A percentile compares a stretch with the other conserved stretches of the same genome.
Evolutionary conservation across 2,329 filamentous ascomycete genomes (phyloP).

Genomic region (Lachnellula subtilissima): DNA sequence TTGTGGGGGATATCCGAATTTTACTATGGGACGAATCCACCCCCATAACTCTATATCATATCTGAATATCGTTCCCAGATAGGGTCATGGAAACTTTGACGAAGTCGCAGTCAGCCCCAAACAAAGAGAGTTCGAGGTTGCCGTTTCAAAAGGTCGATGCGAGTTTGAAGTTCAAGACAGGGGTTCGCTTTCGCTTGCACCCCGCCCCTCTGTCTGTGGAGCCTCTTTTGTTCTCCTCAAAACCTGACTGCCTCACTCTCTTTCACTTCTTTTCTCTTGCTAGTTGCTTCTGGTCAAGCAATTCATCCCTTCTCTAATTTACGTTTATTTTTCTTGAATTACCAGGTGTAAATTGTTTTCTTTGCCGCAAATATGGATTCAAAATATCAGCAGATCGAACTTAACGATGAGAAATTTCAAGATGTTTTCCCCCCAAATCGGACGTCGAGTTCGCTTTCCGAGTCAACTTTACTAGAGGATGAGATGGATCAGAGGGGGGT

Average conservation of each 20-base stretch:
- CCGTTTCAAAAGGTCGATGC: slow-evolving; percentile 17
- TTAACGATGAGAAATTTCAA: slow-evolving; percentile 24
- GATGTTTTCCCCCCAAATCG: slow-evolving; percentile 13
- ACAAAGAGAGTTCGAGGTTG: slow-evolving; percentile 3
- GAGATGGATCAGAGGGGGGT: slow-evolving; percentile 16
- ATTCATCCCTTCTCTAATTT: slow-evolving; percentile 14
- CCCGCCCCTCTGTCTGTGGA: background rate
- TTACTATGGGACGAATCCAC: no score
- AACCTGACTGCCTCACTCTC: background rate
- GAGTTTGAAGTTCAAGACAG: slow-evolving; percentile 11
- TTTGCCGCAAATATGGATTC: slow-evolving; percentile 19
- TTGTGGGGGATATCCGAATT: no score
- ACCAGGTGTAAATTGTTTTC: slow-evolving; percentile 19
- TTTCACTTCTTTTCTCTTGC: background rate
- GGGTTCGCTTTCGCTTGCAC: slow-evolving; percentile 11
- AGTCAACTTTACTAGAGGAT: slow-evolving; percentile 23
- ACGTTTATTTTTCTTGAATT: slow-evolving; percentile 11
- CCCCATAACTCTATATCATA: no score
- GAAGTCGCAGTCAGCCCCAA: slow-evolving; percentile 2
- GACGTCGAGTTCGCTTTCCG: slow-evolving; percentile 20
- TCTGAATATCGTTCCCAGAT: no score
- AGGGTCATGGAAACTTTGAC: background rate
- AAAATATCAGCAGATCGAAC: slow-evolving; percentile 24
- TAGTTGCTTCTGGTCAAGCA: slow-evolving; percentile 28
- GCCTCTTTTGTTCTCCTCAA: background rate